These are phyloP conservation scores for Umbilicus rupestris DNA, from an alignment of 164 flowering plant species.

Conservation along the genomic window DNA sequence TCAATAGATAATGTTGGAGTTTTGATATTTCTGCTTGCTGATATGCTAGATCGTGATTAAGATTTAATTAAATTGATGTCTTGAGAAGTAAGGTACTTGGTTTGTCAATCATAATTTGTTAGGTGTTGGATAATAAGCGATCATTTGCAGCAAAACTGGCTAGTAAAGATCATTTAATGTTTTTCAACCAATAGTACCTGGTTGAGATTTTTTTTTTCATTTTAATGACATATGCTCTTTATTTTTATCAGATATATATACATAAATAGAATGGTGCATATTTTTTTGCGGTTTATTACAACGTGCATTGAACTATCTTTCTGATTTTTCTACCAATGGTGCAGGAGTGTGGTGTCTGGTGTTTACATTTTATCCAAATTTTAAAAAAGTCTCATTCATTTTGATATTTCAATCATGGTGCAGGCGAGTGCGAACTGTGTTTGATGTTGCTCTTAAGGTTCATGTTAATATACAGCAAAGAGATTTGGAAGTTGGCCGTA, in stretches of 20 bases:
- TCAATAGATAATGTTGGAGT: background rate
- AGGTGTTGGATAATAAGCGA: background rate
- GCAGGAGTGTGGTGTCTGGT: background rate
- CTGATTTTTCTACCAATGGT: background rate
- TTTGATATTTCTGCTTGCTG: background rate
- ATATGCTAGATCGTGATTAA: background rate
- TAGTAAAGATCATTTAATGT: background rate
- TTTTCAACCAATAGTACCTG: background rate
- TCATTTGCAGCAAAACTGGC: background rate
- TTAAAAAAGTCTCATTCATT: background rate
- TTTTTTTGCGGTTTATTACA: no score
- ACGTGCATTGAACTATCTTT: no score
- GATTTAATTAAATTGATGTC: no score
- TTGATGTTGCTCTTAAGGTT: conserved; percentile 63
- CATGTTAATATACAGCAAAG: conserved; percentile 64
- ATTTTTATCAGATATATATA: no score
- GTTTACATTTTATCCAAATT: background rate
- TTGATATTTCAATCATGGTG: background rate
- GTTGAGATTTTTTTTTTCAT: no score
- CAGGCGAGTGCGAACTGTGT: conserved; percentile 66
- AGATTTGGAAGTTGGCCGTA: conserved; percentile 74
- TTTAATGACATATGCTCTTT: no score
- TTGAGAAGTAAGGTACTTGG: no score
- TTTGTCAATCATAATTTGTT: background rate
- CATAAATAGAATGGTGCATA: no score